These are phyloP conservation scores for Cryptosporidium canis DNA, from an alignment of 169 alveolate species.

Conservation along the genomic window DNA sequence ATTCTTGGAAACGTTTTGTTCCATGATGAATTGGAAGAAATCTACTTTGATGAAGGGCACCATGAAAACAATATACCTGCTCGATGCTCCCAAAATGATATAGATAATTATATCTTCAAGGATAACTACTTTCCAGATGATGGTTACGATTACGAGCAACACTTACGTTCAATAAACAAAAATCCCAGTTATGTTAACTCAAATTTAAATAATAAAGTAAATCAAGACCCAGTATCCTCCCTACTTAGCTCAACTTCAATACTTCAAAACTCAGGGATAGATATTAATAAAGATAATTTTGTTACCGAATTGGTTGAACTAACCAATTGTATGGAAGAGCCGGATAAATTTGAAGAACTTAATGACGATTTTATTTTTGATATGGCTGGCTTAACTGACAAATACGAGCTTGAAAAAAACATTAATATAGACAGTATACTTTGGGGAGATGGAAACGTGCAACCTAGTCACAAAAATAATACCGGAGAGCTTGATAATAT, in stretches of 20 bases:
- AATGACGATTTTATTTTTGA: constrained; percentile 57
- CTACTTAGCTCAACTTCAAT: constrained; percentile 2
- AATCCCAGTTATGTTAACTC: neutral
- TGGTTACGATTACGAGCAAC: constrained; percentile 69
- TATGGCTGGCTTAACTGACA: constrained; percentile 19
- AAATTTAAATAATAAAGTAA: neutral
- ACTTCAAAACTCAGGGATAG: neutral
- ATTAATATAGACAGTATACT: constrained; percentile 6
- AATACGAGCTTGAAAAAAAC: constrained; percentile 1
- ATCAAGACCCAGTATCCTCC: neutral
- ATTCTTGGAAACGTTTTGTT: constrained; percentile 37
- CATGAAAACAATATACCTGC: neutral
- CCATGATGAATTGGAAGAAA: constrained; percentile 17
- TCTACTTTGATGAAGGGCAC: neutral
- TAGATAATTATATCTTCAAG: neutral
- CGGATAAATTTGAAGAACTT: constrained; percentile 59
- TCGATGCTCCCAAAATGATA: neutral
- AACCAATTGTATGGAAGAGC: constrained; percentile 33
- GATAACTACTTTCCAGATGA: constrained; percentile 61
- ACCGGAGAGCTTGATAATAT: neutral
- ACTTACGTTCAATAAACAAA: constrained; percentile 10
- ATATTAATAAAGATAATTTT: neutral
- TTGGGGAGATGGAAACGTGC: constrained; percentile 40
- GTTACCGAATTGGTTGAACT: constrained; percentile 30
- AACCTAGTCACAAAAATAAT: neutral